phyloP scores from a whole-genome alignment of 345 rosid genomes.

The Brassica rapa region DNA sequence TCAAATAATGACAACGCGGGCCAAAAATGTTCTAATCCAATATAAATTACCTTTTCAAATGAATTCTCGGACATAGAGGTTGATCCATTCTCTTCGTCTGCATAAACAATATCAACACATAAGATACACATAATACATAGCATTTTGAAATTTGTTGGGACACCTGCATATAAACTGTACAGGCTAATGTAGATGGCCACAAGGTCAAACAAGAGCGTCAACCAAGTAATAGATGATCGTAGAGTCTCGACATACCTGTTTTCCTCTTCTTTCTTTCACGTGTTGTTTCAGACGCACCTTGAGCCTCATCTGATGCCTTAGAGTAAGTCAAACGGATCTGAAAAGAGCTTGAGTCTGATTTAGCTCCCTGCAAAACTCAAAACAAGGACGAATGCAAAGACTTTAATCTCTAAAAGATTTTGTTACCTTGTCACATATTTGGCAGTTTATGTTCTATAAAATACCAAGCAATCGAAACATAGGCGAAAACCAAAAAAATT shows the following conservation, averaged over 20 bases:
- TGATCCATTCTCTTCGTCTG: conserved; percentile 31
- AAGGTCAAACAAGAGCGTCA: not conserved
- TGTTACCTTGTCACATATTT: not conserved
- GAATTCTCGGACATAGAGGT: conserved; percentile 22
- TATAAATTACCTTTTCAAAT: conserved; percentile 31
- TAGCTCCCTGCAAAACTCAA: conserved; percentile 70
- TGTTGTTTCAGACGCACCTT: conserved; percentile 36
- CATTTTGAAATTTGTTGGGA: not conserved
- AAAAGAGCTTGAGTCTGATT: conserved; percentile 57
- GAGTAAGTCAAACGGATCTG: conserved; percentile 71
- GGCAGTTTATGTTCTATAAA: not conserved
- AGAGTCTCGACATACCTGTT: conserved; percentile 48
- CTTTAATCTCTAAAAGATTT: not conserved
- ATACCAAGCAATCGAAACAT: not conserved
- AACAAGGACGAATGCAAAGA: conserved; percentile 22
- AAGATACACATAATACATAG: not conserved
- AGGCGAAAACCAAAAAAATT: conserved; percentile 13
- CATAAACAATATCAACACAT: conserved; percentile 24
- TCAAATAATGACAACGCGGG: not conserved
- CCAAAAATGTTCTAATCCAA: too few species aligned
- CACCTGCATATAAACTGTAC: not conserved
- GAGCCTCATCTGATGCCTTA: conserved; percentile 40
- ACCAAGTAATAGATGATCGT: not conserved
- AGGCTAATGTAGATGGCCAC: not conserved
- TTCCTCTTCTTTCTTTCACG: conserved; percentile 67